Evolutionary conservation across 2,329 filamentous ascomycete species (phyloP), one percentile per base, ranked within the genome.

Genomic region (Penicillium frequentans): DNA sequence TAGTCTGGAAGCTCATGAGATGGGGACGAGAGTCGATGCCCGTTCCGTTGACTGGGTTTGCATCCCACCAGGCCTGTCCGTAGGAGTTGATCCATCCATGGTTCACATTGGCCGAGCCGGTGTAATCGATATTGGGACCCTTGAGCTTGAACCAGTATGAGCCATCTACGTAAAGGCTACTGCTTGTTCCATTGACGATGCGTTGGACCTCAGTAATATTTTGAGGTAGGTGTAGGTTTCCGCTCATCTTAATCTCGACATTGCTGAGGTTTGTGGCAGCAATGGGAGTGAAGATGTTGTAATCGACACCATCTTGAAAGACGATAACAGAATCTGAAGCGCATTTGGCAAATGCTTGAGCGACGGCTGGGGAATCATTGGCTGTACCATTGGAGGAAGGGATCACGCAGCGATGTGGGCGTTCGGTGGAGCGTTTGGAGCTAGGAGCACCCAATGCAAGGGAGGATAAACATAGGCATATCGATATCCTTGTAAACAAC

Each of bases 41-140:
- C 23, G 75, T 75, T 39, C 69, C 70, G 33, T 75, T 74, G 7
- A 65, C 59, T 2, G 72, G 70, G 58, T 79, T 80, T 7, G 72
- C 68, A 52, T 79, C 76, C 77, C 77, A 80, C 78, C 78, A 79
- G 1, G 69, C 68, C 61, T 79, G 77, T 24, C 77, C 77, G 50
- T 79, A 76, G 2, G 75, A 78, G 54, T 78, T 71, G 58, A 80
- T 78, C 76, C 77, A 79, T 52, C 77, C 76, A n/a, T 68, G 66
- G 33, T 69, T 68, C 39, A 75, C 65, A 55, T 77, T 70, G 7
- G 64, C 55, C 1, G 73, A 72, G 5, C 75, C 75, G 8, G 68
- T 64, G 51, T 44, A 68, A 48, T 68, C 65, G 35, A 68, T 59
- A 3, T 50, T 49, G 13, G 65, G 63, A 1, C 66, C 66, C 4